Evolutionary conservation across 1,284 basidiomycete genomes (phyloP), one percentile per base, ranked within the genome.

Genomic region (Rhodofomes roseus): DNA sequence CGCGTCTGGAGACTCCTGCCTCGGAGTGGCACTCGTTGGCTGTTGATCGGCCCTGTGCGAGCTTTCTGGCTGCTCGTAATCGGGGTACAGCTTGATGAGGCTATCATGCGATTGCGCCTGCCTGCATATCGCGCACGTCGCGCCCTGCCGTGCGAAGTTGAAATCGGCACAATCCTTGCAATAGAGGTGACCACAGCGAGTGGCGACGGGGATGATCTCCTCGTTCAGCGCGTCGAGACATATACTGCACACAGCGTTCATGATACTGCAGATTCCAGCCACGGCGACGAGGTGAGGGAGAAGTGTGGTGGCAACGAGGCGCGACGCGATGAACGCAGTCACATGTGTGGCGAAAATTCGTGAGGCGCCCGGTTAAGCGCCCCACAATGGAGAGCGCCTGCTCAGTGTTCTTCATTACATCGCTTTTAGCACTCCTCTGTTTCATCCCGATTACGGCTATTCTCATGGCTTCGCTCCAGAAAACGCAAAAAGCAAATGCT

Each of bases 381-480:
- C 37, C 37, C 3, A 14, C 34, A 36, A 6, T 12, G 34, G 12
- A 12, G 34, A 9, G 12, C 9, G 7, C 5, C 37, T 37, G 18
- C 9, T 31, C 29, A 4, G 14, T 27, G 43, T 14, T 51, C 16
- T 27, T 29, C 25, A 14, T 29, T 27, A 48, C 18, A 48, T 23
- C 46, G 5, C 25, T 27, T 23, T 23, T n/a, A 12, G 20, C n/a
- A 8, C 20, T 36, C 29, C 29, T 36, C 5, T 34, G 29, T 20
- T n/a, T 18, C 16, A 27, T 46, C 11, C 46, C 16, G 6, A 18
- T 51, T 41, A 39, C 7, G 27, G 36, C 39, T 46, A 23, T 52
- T 22, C 12, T 44, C 29, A 92, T 92, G 90, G 81, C 89, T 27
- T 85, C 89, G 7, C 68, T 89, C 40, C 73, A 90, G 58, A 89